phyloP scores from a whole-genome alignment of 2,329 filamentous ascomycete species.

The Aquanectria penicillioides region DNA sequence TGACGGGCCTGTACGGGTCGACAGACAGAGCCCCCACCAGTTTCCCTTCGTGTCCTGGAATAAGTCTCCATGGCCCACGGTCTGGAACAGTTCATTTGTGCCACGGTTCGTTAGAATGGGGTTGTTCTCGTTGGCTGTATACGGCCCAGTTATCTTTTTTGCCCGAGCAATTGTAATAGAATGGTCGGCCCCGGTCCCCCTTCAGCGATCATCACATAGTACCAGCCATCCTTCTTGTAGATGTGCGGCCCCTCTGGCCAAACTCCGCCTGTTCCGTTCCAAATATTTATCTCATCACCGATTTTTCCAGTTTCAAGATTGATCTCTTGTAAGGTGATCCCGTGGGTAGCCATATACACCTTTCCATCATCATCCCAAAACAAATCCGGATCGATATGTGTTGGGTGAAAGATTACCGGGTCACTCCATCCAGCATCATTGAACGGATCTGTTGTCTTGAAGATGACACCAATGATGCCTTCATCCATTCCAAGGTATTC shows the following conservation, averaged over 20 bases:
- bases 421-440: neutral
- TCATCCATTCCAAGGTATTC: neutral
- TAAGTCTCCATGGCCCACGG: constrained; percentile 56
- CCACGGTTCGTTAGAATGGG: constrained; percentile 55
- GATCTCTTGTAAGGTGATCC: neutral
- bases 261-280: constrained; percentile 55
- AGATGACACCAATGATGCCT: neutral
- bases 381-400: neutral
- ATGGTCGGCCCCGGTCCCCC: constrained; percentile 55
- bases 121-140: constrained; percentile 52
- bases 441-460: neutral
- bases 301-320: neutral
- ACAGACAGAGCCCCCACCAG: constrained; percentile 58
- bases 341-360: neutral
- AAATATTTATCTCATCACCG: constrained; percentile 39
- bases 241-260: constrained; percentile 51
- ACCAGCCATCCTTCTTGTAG: constrained; percentile 55
- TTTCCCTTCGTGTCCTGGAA: constrained; percentile 55
- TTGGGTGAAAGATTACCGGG: neutral
- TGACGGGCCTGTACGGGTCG: constrained; percentile 51
- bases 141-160: constrained; percentile 52
- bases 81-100: constrained; percentile 53
- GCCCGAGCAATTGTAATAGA: constrained; percentile 56
- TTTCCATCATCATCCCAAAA: constrained; percentile 3
- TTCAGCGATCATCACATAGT: constrained; percentile 61